Conservation (phyloP, 768 basidiomycete species). For the Saitozyma podzolica region DNA sequence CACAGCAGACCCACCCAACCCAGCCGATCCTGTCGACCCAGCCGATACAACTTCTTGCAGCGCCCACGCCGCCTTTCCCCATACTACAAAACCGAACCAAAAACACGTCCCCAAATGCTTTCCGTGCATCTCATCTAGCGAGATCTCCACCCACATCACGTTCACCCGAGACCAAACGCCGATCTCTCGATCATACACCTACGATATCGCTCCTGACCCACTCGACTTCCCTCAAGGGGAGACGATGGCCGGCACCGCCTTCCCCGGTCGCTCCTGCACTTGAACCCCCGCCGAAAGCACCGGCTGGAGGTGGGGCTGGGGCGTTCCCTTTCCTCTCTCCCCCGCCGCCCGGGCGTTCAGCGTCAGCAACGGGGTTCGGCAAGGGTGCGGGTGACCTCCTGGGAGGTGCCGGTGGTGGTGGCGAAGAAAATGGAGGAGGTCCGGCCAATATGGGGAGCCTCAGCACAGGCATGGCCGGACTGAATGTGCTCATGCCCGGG, state of each 20-base stretch:
- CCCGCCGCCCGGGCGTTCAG: constrained; percentile 35
- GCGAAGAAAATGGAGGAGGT: no score
- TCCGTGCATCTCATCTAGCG: no score
- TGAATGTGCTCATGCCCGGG: no score
- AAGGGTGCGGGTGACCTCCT: constrained; percentile 1
- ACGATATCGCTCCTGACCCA: constrained; percentile 27
- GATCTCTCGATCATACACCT: constrained; percentile 34
- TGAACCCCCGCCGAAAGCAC: constrained; percentile 23
- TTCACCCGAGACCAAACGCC: constrained; percentile 13
- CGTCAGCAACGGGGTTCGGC: constrained; percentile 8
- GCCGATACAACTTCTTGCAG: no score
- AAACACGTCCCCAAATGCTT: no score
- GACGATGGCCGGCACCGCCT: constrained; percentile 44
- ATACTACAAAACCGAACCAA: no score
- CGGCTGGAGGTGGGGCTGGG: neutral
- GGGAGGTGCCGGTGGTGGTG: no score
- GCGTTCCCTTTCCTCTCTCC: constrained; percentile 34
- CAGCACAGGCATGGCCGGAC: no score
- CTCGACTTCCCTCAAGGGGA: constrained; percentile 30
- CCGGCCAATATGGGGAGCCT: no score
- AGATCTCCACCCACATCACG: neutral
- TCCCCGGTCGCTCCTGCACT: constrained; percentile 35
- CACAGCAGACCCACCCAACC: neutral
- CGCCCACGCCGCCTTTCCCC: no score
- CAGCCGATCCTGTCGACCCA: neutral